Evolutionary conservation across 495 filamentous ascomycete species (phyloP).

Genomic region (Neurospora sp.): DNA sequence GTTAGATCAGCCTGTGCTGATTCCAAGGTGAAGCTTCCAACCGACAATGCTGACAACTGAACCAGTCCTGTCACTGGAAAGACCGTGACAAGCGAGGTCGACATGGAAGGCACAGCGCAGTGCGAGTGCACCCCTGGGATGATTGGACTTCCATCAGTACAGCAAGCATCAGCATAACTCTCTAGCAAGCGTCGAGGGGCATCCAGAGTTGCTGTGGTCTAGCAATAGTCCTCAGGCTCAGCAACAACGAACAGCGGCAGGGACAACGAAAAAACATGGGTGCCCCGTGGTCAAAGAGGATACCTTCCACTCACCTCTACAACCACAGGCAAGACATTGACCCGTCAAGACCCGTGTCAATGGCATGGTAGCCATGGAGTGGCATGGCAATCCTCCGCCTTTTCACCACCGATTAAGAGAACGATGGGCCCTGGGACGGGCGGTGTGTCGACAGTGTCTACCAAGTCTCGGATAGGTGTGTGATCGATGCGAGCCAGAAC

Average conservation of each 20-base stretch:
- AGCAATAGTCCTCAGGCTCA: neutral
- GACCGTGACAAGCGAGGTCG: neutral
- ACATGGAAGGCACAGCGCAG: neutral
- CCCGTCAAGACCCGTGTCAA: neutral
- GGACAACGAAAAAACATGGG: neutral
- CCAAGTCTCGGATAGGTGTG: neutral
- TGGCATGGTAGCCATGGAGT: neutral
- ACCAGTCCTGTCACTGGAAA: neutral
- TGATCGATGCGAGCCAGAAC: neutral
- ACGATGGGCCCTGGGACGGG: neutral
- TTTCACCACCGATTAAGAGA: neutral
- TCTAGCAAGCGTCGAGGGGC: neutral
- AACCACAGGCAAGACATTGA: neutral
- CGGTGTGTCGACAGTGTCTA: neutral
- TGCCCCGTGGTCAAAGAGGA: neutral
- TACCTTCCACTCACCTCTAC: neutral
- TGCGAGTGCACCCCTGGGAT: neutral
- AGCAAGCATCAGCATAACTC: neutral
- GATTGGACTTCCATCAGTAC: neutral
- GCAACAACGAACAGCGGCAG: neutral
- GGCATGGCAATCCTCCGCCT: neutral
- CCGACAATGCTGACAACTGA: neutral
- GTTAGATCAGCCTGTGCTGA: neutral
- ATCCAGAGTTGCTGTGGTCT: neutral
- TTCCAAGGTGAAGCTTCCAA: neutral